phyloP scores from a whole-genome alignment of 1,284 basidiomycete genomes.

The Boletus nobilissimus region DNA sequence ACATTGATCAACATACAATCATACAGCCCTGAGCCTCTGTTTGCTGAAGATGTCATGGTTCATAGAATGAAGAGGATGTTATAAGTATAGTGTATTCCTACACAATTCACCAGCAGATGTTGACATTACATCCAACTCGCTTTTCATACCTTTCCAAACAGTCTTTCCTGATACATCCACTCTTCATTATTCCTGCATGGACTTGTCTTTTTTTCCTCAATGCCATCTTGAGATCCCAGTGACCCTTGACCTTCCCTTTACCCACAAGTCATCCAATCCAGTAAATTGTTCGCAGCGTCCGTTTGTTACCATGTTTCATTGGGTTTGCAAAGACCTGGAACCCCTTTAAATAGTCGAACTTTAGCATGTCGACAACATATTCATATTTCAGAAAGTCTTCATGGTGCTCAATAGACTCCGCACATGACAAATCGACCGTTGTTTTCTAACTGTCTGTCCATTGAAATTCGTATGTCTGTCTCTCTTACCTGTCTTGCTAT shows the following conservation, averaged over 20 bases:
- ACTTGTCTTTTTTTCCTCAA: no score
- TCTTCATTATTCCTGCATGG: no score
- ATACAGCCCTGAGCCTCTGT: no score
- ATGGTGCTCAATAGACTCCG: slow-evolving; percentile 42
- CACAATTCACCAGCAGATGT: no score
- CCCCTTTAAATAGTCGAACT: background rate
- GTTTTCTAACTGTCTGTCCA: slow-evolving; percentile 53
- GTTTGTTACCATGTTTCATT: background rate
- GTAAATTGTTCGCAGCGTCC: background rate
- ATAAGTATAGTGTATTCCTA: no score
- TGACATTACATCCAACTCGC: no score
- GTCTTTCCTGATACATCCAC: no score
- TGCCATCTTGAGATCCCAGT: no score
- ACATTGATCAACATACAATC: no score
- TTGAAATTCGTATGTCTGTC: slow-evolving; percentile 52
- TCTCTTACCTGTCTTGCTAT: slow-evolving; percentile 36
- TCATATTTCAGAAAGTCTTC: background rate
- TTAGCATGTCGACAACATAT: background rate
- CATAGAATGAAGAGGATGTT: no score
- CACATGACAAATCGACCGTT: slow-evolving; percentile 61
- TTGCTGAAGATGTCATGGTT: no score
- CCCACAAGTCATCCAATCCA: background rate
- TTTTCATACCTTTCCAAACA: no score
- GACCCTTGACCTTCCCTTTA: background rate
- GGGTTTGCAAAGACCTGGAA: background rate